phyloP scores from a whole-genome alignment of 305 asterid species.

The Fraxinus baroniana region DNA sequence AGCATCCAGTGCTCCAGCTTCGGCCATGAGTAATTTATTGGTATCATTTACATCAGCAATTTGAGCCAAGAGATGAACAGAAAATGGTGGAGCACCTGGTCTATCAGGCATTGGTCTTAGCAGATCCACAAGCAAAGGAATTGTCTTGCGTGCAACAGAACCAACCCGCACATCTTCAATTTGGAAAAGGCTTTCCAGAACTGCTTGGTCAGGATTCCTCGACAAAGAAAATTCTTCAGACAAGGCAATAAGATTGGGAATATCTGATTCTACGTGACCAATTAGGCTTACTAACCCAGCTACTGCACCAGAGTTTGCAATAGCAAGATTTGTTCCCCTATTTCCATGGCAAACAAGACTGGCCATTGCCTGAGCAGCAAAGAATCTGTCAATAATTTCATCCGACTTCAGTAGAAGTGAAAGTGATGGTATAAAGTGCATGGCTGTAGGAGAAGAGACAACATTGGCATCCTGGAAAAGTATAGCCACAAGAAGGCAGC shows the following conservation, averaged over 20 bases:
- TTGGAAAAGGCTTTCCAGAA: constrained; percentile 60
- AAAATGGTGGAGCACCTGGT: constrained; percentile 78
- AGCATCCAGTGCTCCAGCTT: constrained; percentile 82
- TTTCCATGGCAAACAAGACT: constrained; percentile 69
- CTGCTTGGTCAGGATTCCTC: constrained; percentile 71
- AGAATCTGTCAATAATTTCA: constrained; percentile 62
- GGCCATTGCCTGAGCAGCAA: constrained; percentile 88
- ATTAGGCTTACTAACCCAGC: constrained; percentile 58
- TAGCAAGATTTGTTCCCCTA: constrained; percentile 59
- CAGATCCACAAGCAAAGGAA: constrained; percentile 83
- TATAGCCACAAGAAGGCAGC: constrained; percentile 73
- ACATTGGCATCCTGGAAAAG: constrained; percentile 64
- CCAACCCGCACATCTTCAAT: constrained; percentile 77
- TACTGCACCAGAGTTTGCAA: constrained; percentile 76
- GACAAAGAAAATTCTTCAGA: constrained; percentile 71
- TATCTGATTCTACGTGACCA: constrained; percentile 68
- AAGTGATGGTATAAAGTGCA: constrained; percentile 57
- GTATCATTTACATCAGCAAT: constrained; percentile 74
- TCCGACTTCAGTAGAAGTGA: constrained; percentile 59
- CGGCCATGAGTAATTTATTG: constrained; percentile 76
- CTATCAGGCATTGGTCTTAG: constrained; percentile 82
- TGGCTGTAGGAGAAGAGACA: constrained; percentile 52
- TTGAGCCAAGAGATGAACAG: constrained; percentile 65
- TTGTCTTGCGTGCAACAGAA: constrained; percentile 59
- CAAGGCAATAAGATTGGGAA: constrained; percentile 60